Evolutionary conservation across 345 rosid genomes (phyloP), one percentile per base, ranked within the genome.

Genomic region (Gossypium raimondii): DNA sequence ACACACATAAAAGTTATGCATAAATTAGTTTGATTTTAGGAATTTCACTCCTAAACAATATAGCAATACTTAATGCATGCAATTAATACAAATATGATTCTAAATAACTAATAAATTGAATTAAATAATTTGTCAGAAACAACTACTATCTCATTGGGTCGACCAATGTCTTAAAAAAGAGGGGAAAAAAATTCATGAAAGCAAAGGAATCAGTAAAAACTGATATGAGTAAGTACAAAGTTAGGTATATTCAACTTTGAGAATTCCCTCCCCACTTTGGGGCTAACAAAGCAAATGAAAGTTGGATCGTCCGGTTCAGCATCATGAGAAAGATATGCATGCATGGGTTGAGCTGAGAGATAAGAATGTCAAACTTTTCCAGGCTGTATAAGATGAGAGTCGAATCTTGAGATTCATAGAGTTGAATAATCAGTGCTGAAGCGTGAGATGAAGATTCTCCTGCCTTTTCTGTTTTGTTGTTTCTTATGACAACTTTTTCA

Each of bases 381-480:
- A 72, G 70, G 76, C 75, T 79, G 78, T 75, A 7, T 9, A 29
- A 64, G 73, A 75, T 70, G 27, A 47, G 51, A 47, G 20, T 5
- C n/a, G 48, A 73, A 53, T 71, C 58, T 62, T 41, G 41, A 56
- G 17, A 34, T n/a, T 70, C 45, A 70, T 53, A 11, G 41, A 25
- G 25, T 43, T 43, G 64, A 70, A 53, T 55, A 53, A 47, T 18
- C 45, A 44, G 47, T 10, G 53, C 29, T 27, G 55, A 65, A 75
- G 34, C 17, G 16, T 41, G 48, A n/a, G 81, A 75, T 75, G 67
- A 61, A 67, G 68, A 79, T 70, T 79, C 81, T 18, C 22, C 4
- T 50, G 11, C 67, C 74, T 76, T 76, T 56, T 52, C 16, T 52
- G 20, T 16, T 52, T 7, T 6, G 7, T 9, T 52, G 57, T 52